Conservation (phyloP, 2,329 filamentous ascomycete genomes). For the Microdochium bolleyi region DNA sequence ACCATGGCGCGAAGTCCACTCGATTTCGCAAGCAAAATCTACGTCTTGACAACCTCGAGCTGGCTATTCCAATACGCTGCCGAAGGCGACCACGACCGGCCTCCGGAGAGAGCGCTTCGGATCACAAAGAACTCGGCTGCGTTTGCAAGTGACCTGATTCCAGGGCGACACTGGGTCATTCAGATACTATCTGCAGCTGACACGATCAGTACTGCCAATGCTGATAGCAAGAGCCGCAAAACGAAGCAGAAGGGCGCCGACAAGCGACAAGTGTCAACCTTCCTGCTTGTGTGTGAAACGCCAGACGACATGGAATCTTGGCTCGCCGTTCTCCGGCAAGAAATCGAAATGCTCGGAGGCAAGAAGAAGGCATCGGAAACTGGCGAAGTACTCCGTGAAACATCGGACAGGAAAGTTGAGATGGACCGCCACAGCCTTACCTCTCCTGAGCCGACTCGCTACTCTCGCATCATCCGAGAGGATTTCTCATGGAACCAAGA, state of each 20-base stretch:
- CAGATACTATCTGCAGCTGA: conserved; percentile 40
- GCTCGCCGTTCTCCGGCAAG: conserved; percentile 59
- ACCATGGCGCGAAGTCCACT: conserved; percentile 35
- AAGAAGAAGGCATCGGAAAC: conserved; percentile 55
- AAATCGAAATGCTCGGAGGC: conserved; percentile 64
- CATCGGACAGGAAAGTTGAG: conserved; percentile 28
- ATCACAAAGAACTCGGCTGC: conserved; percentile 69
- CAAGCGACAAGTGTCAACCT: conserved; percentile 50
- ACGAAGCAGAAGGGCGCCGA: conserved; percentile 20
- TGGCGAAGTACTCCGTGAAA: conserved; percentile 36
- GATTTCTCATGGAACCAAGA: conserved; percentile 26
- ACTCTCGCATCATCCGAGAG: conserved; percentile 28
- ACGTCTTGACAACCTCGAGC: conserved; percentile 62
- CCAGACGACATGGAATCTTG: conserved; percentile 70
- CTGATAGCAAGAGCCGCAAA: not conserved
- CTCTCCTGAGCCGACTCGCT: conserved; percentile 37
- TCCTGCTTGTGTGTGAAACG: conserved; percentile 65
- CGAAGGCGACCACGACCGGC: conserved; percentile 60
- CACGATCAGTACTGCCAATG: not conserved
- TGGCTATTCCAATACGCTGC: conserved; percentile 68
- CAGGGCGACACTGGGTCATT: conserved; percentile 72
- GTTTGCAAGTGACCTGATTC: conserved; percentile 73
- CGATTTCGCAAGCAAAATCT: conserved; percentile 66
- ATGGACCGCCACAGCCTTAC: conserved; percentile 38
- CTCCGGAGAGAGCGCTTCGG: conserved; percentile 67